Evolutionary conservation across 768 basidiomycete genomes (phyloP).

Genomic region (Floccularia luteovirens): DNA sequence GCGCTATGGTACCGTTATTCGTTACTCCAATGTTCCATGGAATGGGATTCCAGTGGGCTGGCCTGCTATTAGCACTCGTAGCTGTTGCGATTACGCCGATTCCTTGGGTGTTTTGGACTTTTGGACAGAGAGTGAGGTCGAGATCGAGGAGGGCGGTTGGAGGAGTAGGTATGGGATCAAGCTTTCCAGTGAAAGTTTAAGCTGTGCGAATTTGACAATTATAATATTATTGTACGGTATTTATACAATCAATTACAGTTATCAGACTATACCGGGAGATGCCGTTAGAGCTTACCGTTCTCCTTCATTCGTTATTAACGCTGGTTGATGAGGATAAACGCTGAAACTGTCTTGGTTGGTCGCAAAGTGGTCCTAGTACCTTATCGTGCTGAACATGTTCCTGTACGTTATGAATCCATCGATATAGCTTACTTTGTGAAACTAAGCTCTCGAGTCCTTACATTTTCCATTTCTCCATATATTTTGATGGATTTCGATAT

Average conservation of each 20-base stretch:
- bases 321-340: slow-evolving; percentile 72
- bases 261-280: too few relatives aligned
- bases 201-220: too few relatives aligned
- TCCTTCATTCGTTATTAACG: too few relatives aligned
- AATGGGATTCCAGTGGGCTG: slow-evolving; percentile 32
- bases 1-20: slow-evolving; percentile 29
- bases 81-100: slow-evolving; percentile 26
- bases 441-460: too few relatives aligned
- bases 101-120: slow-evolving; percentile 30
- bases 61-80: slow-evolving; percentile 25
- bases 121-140: slow-evolving; percentile 32
- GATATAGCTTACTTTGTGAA: too few relatives aligned
- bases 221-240: too few relatives aligned
- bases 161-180: too few relatives aligned
- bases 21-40: slow-evolving; percentile 32
- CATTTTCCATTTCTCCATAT: too few relatives aligned
- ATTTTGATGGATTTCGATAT: too few relatives aligned
- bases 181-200: too few relatives aligned
- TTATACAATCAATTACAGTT: too few relatives aligned
- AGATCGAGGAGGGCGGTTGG: background rate
- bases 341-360: slow-evolving; percentile 57
- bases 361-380: slow-evolving; percentile 71
- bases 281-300: too few relatives aligned
- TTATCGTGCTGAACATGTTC: slow-evolving; percentile 56
- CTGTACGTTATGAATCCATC: slow-evolving; percentile 20